Percentiles rank a stretch among this genome's conserved stretches.
phyloP scores from a whole-genome alignment of 345 rosid genomes.

The Limnanthes douglasii region DNA sequence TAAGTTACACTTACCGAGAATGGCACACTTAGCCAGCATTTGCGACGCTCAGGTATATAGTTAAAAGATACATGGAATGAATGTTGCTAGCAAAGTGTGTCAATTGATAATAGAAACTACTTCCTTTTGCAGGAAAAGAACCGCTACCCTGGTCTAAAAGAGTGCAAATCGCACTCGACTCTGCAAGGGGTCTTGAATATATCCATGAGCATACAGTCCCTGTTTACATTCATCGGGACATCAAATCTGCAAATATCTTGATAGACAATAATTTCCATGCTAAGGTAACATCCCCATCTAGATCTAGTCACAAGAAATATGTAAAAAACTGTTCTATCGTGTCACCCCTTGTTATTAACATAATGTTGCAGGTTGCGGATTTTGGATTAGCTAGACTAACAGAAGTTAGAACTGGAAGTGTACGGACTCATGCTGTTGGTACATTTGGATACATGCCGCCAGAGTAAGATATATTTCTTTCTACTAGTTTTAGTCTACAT shows the following conservation, averaged over 20 bases:
- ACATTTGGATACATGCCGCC: slow-evolving; percentile 99
- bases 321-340: too few relatives aligned
- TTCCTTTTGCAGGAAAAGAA: slow-evolving; percentile 40
- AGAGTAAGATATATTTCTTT: slow-evolving; percentile 38
- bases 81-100: too few relatives aligned
- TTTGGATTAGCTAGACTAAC: slow-evolving; percentile 86
- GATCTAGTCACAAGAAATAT: too few relatives aligned
- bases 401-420: slow-evolving; percentile 60
- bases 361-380: slow-evolving; percentile 70
- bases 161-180: slow-evolving; percentile 95
- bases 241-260: slow-evolving; percentile 88
- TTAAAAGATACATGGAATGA: too few relatives aligned
- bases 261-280: slow-evolving; percentile 76
- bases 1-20: too few relatives aligned
- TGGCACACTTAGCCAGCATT: too few relatives aligned
- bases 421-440: slow-evolving; percentile 82
- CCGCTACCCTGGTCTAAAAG: slow-evolving; percentile 70
- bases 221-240: slow-evolving; percentile 93
- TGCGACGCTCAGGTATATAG: too few relatives aligned
- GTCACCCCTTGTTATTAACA: too few relatives aligned
- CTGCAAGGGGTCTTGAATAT: slow-evolving; percentile 97
- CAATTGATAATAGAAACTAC: not conserved
- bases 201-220: slow-evolving; percentile 98
- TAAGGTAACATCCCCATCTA: slow-evolving; percentile 41
- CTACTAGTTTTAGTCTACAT: too few relatives aligned